phyloP scores from a whole-genome alignment of 352 stramenopile genomes.

The Phytophthora hibernalis region DNA sequence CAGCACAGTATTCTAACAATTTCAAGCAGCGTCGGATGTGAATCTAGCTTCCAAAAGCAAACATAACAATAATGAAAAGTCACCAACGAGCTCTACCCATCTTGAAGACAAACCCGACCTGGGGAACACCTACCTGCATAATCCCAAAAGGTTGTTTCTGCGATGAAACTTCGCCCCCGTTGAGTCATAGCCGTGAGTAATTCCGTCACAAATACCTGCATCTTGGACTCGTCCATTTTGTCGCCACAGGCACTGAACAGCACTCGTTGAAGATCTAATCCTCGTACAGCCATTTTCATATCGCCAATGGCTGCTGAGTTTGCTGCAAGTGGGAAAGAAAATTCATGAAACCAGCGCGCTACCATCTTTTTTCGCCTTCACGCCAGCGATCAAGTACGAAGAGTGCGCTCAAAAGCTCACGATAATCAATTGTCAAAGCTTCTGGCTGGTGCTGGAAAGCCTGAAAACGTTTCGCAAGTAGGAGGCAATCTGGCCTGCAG shows the following conservation, averaged over 20 bases:
- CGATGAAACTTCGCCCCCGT: constrained; percentile 16
- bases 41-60: constrained; percentile 20
- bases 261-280: constrained; percentile 35
- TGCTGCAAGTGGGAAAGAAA: constrained; percentile 33
- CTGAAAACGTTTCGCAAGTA: constrained; percentile 36
- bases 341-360: constrained; percentile 64
- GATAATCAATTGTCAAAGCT: constrained; percentile 44
- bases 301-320: constrained; percentile 23
- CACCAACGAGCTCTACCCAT: not conserved
- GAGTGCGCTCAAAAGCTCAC: constrained; percentile 55
- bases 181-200: constrained; percentile 21
- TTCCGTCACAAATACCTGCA: constrained; percentile 43
- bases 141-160: constrained; percentile 26
- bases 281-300: constrained; percentile 36
- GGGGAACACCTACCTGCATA: constrained; percentile 13
- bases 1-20: constrained; percentile 52
- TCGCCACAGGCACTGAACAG: constrained; percentile 50
- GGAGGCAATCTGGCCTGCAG: constrained; percentile 15
- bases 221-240: constrained; percentile 43
- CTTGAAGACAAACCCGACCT: not conserved
- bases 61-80: not conserved
- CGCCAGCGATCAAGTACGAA: constrained; percentile 62
- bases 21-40: constrained; percentile 36
- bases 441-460: constrained; percentile 41
- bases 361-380: constrained; percentile 54